phyloP scores from a whole-genome alignment of 2,329 filamentous ascomycete genomes.

The Calonectria honghensis region DNA sequence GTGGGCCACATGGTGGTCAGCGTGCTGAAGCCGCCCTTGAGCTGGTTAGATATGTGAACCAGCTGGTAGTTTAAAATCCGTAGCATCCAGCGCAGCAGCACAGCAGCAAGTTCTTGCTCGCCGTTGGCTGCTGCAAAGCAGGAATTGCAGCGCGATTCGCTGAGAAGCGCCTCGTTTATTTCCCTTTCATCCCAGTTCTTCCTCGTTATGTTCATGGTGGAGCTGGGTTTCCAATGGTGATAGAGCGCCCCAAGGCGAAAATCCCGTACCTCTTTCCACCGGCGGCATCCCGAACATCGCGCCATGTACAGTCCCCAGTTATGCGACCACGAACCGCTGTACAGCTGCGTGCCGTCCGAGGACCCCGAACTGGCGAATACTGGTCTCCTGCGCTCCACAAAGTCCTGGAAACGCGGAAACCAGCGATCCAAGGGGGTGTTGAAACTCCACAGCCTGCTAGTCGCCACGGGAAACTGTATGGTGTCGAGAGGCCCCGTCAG shows the following conservation, averaged over 20 bases:
- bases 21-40: neutral
- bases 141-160: conserved; percentile 31
- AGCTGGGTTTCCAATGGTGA: conserved; percentile 10
- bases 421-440: conserved; percentile 23
- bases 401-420: conserved; percentile 39
- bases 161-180: neutral
- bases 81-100: conserved; percentile 12
- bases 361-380: neutral
- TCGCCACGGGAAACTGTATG: conserved; percentile 22
- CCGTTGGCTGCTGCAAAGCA: conserved; percentile 35
- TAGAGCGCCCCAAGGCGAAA: conserved; percentile 27
- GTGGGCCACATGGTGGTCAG: neutral
- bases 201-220: accelerated
- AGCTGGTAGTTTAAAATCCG: neutral
- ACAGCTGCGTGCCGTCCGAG: neutral
- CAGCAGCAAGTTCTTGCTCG: neutral
- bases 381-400: neutral
- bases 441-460: conserved; percentile 18
- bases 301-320: conserved; percentile 42
- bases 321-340: neutral
- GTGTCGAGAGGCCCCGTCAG: neutral
- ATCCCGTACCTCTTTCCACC: conserved; percentile 44
- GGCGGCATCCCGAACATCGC: conserved; percentile 39
- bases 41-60: accelerated
- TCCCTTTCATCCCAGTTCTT: neutral